A percentile compares a stretch with the other conserved stretches of the same genome.
phyloP scores from a whole-genome alignment of 1,284 basidiomycete species.

The Ceratorhiza oryzae-sativae region DNA sequence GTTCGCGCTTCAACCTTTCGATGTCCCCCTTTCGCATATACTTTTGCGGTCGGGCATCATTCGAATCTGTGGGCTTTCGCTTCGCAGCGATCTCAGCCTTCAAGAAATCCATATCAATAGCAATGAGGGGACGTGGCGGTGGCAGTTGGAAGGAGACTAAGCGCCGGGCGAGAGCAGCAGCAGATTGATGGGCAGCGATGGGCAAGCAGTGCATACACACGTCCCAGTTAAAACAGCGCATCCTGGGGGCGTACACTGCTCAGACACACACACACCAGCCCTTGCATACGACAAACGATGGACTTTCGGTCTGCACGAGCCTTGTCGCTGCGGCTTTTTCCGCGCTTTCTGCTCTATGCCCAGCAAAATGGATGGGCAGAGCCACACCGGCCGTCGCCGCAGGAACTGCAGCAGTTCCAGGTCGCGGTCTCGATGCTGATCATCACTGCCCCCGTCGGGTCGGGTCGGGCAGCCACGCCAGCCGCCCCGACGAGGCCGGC shows the following conservation, averaged over 20 bases:
- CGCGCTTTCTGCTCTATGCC: background rate
- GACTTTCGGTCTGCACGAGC: conserved; percentile 19
- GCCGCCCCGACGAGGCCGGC: too few relatives aligned
- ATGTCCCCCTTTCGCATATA: conserved; percentile 88
- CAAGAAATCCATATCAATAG: conserved; percentile 76
- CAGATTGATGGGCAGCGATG: background rate
- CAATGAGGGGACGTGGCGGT: conserved; percentile 6
- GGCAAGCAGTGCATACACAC: too few relatives aligned
- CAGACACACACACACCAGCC: background rate
- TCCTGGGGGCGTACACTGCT: too few relatives aligned
- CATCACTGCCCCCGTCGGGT: background rate
- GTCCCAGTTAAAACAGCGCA: too few relatives aligned
- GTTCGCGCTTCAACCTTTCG: conserved; percentile 69
- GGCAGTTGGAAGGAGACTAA: conserved; percentile 1
- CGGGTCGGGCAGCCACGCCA: background rate
- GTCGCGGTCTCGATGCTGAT: conserved; percentile 5
- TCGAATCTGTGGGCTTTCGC: conserved; percentile 71
- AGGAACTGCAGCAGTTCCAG: conserved; percentile 8
- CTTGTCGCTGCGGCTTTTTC: conserved; percentile 6
- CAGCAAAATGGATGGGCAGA: conserved; percentile 10
- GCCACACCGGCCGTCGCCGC: background rate
- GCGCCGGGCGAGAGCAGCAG: background rate
- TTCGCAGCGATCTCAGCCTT: conserved; percentile 89
- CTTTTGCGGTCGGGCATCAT: conserved; percentile 66
- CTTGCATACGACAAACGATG: conserved; percentile 21